Evolutionary conservation across 108 stramenopile genomes (phyloP), one percentile per base, ranked within the genome.

Genomic region (Aurantiochytrium sp.): DNA sequence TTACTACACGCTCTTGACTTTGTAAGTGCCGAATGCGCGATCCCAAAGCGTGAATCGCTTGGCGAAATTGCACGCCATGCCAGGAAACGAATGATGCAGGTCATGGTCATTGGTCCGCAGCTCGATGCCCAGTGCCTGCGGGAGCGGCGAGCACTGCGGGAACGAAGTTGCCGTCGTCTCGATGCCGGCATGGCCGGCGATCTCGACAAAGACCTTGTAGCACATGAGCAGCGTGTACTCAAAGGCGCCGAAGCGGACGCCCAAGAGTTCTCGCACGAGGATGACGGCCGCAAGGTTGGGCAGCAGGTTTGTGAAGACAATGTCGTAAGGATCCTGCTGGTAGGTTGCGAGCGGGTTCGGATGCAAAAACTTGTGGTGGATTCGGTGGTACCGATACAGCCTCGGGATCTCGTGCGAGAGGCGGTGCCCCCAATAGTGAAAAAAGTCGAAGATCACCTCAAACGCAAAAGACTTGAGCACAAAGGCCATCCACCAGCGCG

Each of bases 41-140:
- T 87, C 86, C 86, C 86, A 87, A 0, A 87, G 59, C 36, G 55
- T 65, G 55, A 87, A 87, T 21, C 86, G 86, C 55, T 86, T 86
- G 1, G 86, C 54, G 36, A 41, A 86, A 32, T 86, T 86, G 86
- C 54, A 55, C 4, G 54, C 55, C 54, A 21, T 55, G 4, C 54
- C 52, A 22, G 73, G 73, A 41, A 81, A 48, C 5, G 55, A 36
- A 34, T 87, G 86, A 48, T 87, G 86, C 34, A 55, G 34, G 55
- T 87, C 86, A 37, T 87, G 86, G 59, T 87, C 86, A 5, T n/a
- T 4, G 1, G 86, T 87, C 22, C 37, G 55, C 19, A 87, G 55
- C 15, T 41, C 86, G 32, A 87, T 87, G 55, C 86, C 86, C n/a
- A 87, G 55, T 1, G 32, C 17, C 37, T 55, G 39, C 36, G 86